phyloP scores from a whole-genome alignment of 192 early-diverging fungal genomes.

The Anaeromyces robustus region DNA sequence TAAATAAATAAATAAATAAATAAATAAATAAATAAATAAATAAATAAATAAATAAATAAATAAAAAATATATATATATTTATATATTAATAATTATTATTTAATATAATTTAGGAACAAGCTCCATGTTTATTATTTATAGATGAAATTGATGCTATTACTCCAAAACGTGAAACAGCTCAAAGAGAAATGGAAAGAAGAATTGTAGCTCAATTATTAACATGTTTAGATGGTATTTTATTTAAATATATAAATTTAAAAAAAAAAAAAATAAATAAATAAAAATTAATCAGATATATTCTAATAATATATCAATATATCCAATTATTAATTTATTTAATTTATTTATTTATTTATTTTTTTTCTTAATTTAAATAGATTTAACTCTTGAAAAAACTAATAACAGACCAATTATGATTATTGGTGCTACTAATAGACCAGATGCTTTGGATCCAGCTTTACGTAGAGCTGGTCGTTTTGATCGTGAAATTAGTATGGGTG shows the following conservation, averaged over 20 bases:
- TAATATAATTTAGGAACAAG: slow-evolving; percentile 24
- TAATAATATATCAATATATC: not conserved
- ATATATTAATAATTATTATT: no score
- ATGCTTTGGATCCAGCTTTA: slow-evolving; percentile 67
- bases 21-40: no score
- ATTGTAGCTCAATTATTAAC: slow-evolving; percentile 95
- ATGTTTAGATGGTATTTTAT: slow-evolving; percentile 67
- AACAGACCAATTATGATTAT: slow-evolving; percentile 78
- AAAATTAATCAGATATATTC: not conserved
- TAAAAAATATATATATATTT: no score
- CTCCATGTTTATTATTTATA: slow-evolving; percentile 87
- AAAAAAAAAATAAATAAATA: slow-evolving; percentile 1
- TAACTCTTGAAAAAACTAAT: slow-evolving; percentile 77
- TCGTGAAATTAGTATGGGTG: slow-evolving; percentile 67
- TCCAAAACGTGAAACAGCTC: slow-evolving; percentile 77
- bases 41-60: no score
- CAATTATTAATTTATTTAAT: not conserved
- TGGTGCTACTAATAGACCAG: slow-evolving; percentile 81
- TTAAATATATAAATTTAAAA: not conserved
- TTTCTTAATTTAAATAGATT: slow-evolving; percentile 25
- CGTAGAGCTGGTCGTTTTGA: slow-evolving; percentile 77
- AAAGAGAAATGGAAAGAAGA: slow-evolving; percentile 88
- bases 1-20: no score
- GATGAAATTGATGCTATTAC: slow-evolving; percentile 98
- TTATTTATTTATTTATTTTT: not conserved